Evolutionary conservation across 192 early-diverging fungal genomes (phyloP).

Genomic region (Mortierella alpina): DNA sequence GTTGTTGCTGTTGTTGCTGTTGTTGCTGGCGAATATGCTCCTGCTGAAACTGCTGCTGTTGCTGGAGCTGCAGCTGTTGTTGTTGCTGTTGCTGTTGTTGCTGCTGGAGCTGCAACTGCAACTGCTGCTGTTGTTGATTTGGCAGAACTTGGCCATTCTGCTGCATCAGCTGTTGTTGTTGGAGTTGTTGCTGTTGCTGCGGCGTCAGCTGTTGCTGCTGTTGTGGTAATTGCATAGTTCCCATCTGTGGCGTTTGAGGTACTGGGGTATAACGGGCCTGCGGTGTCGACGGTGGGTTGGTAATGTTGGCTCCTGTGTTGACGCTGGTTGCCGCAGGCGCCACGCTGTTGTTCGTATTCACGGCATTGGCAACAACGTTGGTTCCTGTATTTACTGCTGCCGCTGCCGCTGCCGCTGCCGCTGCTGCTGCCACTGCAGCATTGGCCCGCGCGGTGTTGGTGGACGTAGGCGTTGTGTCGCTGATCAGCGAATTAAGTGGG

Average conservation of each 20-base stretch:
- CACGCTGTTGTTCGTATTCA: background rate
- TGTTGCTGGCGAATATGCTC: slow-evolving; percentile 11
- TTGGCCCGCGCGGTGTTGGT: slow-evolving; percentile 35
- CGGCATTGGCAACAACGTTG: background rate
- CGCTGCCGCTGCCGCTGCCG: slow-evolving; percentile 15
- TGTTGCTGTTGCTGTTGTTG: slow-evolving; percentile 15
- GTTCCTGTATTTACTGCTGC: background rate
- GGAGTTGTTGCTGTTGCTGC: slow-evolving; percentile 18
- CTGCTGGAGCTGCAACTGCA: slow-evolving; percentile 6
- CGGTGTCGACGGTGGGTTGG: slow-evolving; percentile 9
- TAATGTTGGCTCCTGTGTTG: background rate
- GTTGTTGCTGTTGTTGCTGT: slow-evolving; percentile 17
- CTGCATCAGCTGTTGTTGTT: slow-evolving; percentile 7
- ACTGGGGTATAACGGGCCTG: slow-evolving; percentile 53
- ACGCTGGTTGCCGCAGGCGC: background rate
- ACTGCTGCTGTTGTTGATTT: slow-evolving; percentile 2
- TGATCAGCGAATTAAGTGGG: slow-evolving; percentile 28
- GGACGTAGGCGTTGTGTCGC: slow-evolving; percentile 46
- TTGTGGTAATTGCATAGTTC: slow-evolving; percentile 38
- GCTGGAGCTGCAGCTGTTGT: slow-evolving; percentile 12
- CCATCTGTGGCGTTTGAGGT: slow-evolving; percentile 52
- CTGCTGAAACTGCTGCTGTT: slow-evolving; percentile 8
- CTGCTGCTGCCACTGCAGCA: slow-evolving; percentile 19
- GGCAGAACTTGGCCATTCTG: background rate
- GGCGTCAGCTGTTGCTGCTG: slow-evolving; percentile 35